phyloP scores from a whole-genome alignment of 129 eudicot species.

The Saposhnikovia divaricata region DNA sequence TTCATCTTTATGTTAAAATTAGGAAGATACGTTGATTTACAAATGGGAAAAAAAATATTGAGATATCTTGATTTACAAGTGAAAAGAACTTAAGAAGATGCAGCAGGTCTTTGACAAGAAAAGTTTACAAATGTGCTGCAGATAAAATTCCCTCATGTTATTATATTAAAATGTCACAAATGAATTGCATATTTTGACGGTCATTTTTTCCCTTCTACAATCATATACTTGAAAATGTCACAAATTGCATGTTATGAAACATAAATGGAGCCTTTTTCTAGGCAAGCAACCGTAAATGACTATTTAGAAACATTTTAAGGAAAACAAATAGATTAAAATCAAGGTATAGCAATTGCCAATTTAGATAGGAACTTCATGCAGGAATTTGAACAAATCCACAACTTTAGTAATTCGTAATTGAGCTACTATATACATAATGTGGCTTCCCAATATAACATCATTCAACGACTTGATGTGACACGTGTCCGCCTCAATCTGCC shows the following conservation, averaged over 20 bases:
- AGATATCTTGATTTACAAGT: no score
- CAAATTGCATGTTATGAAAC: background rate
- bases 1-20: no score
- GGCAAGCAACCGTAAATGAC: background rate
- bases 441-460: background rate
- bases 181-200: no score
- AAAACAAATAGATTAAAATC: background rate
- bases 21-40: background rate
- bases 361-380: background rate
- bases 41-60: no score
- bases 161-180: no score
- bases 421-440: conserved; percentile 4
- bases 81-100: no score
- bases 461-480: conserved; percentile 24
- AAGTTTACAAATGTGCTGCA: background rate
- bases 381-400: background rate
- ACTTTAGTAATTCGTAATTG: background rate
- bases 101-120: background rate
- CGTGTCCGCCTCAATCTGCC: conserved; percentile 57
- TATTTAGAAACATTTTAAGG: background rate
- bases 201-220: background rate
- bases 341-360: background rate
- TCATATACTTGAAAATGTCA: background rate
- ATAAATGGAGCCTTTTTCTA: background rate
- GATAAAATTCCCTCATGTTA: no score